Base-by-base conservation (phyloP, 345 rosid genomes). In the Dipteronia sinensis region DNA sequence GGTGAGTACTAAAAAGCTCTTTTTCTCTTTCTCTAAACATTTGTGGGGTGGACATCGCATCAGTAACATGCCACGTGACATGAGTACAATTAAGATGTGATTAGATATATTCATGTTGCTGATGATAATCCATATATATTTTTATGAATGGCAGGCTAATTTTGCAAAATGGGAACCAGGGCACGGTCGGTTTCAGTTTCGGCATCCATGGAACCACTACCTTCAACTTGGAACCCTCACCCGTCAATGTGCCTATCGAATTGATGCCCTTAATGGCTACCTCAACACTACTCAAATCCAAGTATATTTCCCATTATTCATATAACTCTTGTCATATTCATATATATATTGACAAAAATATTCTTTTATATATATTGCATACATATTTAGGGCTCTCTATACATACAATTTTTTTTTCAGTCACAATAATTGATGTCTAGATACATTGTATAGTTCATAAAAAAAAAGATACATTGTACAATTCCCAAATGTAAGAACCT, bases 101-200 rank as follows among this genome's bases (percentile, higher is more conserved):
- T 34, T 34, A 34, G 38, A 34, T 34, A 34, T 4, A 34, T 34
- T 34, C 38, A 34, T 34, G 38, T 34, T 34, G 38, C 38, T 34
- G 38, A 34, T 34, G 38, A 34, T 34, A 34, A 34, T 34, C 38
- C 38, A 34, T 34, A 34, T 34, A 34, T 34, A 34, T 34, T 4
- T 34, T 34, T 34, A 34, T 34, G 38, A 34, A 34, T 6, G 47
- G 25, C 86, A 91, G 98, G 96, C 94, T 15, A 90, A 91, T 77
- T 92, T 86, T 74, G 97, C 96, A 0, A 85, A 88, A 79, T 94
- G 98, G 98, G 97, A 94, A 69, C 98, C 98, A 22, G 76, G 87
- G 42, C 98, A 91, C 38, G 98, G 98, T 13, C 75, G 79, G 31
- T 94, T 94, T 83, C 67, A 69, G 46, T 92, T 91, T 79, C 84